phyloP scores from a whole-genome alignment of 441 rosid genomes.

The Erysimum cheiri region DNA sequence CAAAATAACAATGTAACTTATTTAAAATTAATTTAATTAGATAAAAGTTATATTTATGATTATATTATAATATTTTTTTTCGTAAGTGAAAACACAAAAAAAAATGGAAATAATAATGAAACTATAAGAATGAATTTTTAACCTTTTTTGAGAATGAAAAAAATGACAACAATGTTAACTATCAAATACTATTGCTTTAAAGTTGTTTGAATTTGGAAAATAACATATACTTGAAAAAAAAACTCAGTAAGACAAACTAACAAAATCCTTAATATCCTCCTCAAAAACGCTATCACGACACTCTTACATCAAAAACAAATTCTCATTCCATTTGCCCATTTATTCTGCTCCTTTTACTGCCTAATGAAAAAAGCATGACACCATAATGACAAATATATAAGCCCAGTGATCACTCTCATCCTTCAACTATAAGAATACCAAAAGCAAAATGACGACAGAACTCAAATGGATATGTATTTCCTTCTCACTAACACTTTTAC shows the following conservation, averaged over 20 bases:
- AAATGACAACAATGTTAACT: too few relatives aligned
- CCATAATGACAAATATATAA: conserved; percentile 27
- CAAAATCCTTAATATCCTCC: conserved; percentile 28
- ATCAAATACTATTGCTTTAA: too few relatives aligned
- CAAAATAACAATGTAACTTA: too few relatives aligned
- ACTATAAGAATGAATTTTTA: too few relatives aligned
- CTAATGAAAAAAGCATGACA: conserved; percentile 38
- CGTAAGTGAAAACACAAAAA: too few relatives aligned
- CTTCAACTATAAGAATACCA: conserved; percentile 19
- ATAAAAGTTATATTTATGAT: too few relatives aligned
- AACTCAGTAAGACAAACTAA: conserved; percentile 13
- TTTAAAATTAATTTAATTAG: too few relatives aligned
- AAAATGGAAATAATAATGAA: too few relatives aligned
- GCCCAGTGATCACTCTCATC: conserved; percentile 1
- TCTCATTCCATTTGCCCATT: conserved; percentile 13
- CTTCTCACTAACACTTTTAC: conserved; percentile 39
- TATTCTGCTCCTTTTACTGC: conserved; percentile 27
- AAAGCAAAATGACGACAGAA: conserved; percentile 37
- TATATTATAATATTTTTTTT: too few relatives aligned
- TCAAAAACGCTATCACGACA: background rate
- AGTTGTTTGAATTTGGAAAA: too few relatives aligned
- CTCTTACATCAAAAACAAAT: conserved; percentile 15
- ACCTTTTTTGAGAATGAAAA: too few relatives aligned
- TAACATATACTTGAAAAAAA: too few relatives aligned
- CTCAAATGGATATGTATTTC: conserved; percentile 28